These are phyloP conservation scores for Sporisorium sorghi DNA, from an alignment of 1,284 basidiomycete species.

Conservation along the genomic window DNA sequence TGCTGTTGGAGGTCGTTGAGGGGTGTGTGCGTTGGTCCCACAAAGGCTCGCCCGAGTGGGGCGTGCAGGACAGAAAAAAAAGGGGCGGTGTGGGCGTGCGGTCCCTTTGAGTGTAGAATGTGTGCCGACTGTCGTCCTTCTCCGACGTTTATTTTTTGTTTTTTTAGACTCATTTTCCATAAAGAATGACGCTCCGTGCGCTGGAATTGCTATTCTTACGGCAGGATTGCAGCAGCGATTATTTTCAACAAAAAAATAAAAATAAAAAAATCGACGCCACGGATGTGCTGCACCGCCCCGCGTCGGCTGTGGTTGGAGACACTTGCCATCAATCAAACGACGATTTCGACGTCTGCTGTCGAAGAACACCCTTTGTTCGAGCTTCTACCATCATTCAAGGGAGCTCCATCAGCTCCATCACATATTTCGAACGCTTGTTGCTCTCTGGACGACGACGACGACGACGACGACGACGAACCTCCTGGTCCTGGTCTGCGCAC, in stretches of 20 bases:
- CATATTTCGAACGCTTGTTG: no score
- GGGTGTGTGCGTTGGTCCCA: neutral
- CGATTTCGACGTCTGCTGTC: no score
- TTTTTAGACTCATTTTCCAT: neutral
- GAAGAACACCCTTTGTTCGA: neutral
- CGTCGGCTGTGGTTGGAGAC: no score
- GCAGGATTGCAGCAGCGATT: neutral
- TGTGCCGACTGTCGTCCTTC: neutral
- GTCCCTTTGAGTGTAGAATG: no score
- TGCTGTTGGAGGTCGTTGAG: neutral
- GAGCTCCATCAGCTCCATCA: no score
- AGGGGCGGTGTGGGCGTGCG: no score
- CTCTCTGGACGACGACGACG: no score
- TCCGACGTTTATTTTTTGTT: neutral
- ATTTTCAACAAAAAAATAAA: neutral
- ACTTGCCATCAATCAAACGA: neutral
- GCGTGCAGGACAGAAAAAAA: no score
- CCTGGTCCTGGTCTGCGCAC: neutral
- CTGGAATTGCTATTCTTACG: neutral
- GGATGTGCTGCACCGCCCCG: slow-evolving; percentile 1
- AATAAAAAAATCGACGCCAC: no score
- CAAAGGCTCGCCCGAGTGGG: neutral
- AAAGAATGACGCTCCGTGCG: neutral
- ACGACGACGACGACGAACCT: neutral
- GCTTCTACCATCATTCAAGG: no score